Evolutionary conservation across 371 early-diverging fungal genomes (phyloP).

Genomic region (Rhizopus arrhizus): DNA sequence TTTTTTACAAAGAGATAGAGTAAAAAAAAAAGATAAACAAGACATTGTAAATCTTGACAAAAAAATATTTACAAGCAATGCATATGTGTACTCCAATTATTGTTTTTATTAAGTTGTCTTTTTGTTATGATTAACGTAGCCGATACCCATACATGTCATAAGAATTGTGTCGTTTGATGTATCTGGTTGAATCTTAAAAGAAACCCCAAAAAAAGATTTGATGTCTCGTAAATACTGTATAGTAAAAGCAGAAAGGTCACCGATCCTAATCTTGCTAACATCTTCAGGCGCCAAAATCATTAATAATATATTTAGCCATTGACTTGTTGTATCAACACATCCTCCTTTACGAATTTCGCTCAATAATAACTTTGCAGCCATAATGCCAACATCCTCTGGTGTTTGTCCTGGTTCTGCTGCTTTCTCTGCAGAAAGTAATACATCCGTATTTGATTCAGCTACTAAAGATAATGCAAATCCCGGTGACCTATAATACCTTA

Average conservation of each 20-base stretch:
- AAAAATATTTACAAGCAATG: too few relatives aligned
- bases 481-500: conserved; percentile 64
- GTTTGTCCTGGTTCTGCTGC: conserved; percentile 75
- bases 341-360: conserved; percentile 88
- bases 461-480: conserved; percentile 92
- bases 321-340: conserved; percentile 84
- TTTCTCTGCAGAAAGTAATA: conserved; percentile 81
- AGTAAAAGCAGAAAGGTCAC: conserved; percentile 80
- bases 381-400: conserved; percentile 88
- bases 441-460: conserved; percentile 89
- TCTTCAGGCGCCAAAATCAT: conserved; percentile 92
- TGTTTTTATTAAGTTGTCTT: conserved; percentile 66
- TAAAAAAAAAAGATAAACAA: too few relatives aligned
- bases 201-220: conserved; percentile 82
- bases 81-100: too few relatives aligned
- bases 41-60: too few relatives aligned
- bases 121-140: conserved; percentile 86
- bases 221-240: conserved; percentile 92
- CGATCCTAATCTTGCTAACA: conserved; percentile 88
- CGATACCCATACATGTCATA: conserved; percentile 88
- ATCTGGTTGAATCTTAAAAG: conserved; percentile 89
- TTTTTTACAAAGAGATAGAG: too few relatives aligned
- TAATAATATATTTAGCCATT: conserved; percentile 84
- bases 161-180: conserved; percentile 64
- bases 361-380: conserved; percentile 77